phyloP scores from a whole-genome alignment of 1,284 basidiomycete species.

The Heterobasidion occidentale region DNA sequence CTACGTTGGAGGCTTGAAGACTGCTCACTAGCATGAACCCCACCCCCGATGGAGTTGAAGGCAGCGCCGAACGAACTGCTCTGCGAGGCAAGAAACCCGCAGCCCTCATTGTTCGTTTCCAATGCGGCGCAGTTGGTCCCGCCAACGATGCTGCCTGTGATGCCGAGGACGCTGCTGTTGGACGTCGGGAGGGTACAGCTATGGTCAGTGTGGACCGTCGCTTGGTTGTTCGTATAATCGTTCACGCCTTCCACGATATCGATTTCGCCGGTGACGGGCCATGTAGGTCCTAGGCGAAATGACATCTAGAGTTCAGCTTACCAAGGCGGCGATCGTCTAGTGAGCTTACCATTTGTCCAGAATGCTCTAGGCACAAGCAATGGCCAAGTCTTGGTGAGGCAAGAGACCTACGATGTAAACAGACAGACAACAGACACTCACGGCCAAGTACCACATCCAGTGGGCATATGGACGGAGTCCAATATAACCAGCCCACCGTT shows the following conservation, averaged over 20 bases:
- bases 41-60: conserved; percentile 70
- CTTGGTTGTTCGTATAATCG: conserved; percentile 73
- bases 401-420: too few species aligned
- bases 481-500: conserved; percentile 69
- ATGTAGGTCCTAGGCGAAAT: conserved; percentile 44
- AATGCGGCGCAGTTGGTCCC: conserved; percentile 63
- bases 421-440: too few species aligned
- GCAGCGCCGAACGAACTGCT: conserved; percentile 53
- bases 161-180: conserved; percentile 39
- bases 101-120: conserved; percentile 63
- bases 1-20: background rate
- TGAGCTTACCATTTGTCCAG: conserved; percentile 36
- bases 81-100: conserved; percentile 49
- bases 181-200: conserved; percentile 60
- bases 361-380: conserved; percentile 25
- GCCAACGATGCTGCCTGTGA: conserved; percentile 55
- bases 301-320: background rate
- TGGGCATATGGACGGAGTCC: conserved; percentile 87
- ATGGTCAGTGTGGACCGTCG: conserved; percentile 66
- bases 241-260: conserved; percentile 83
- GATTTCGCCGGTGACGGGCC: conserved; percentile 76
- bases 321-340: background rate
- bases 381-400: background rate
- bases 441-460: conserved; percentile 84
- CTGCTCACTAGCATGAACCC: conserved; percentile 72